Conservation (phyloP, 2,329 filamentous ascomycete species). For the Aspergillus fijiensis region DNA sequence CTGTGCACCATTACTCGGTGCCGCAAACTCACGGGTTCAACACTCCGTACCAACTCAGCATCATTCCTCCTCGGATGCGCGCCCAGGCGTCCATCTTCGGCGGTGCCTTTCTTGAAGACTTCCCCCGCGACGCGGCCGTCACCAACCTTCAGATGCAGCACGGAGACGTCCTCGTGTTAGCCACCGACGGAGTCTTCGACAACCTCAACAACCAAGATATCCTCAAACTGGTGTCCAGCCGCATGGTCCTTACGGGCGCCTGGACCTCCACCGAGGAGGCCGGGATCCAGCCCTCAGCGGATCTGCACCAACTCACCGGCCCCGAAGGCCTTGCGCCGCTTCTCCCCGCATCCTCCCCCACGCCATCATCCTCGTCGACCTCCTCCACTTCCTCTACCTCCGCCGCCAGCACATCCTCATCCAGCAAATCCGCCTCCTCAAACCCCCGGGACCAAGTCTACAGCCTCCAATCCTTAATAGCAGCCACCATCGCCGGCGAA, state of each 20-base stretch:
- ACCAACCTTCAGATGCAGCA: conserved; percentile 75
- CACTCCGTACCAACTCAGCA: conserved; percentile 89
- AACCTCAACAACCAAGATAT: conserved; percentile 92
- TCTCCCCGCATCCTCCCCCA: conserved; percentile 14
- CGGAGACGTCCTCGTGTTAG: conserved; percentile 90
- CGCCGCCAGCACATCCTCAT: conserved; percentile 2
- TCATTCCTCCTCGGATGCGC: conserved; percentile 77
- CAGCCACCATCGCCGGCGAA: conserved; percentile 73
- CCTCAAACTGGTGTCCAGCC: conserved; percentile 71
- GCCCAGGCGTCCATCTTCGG: conserved; percentile 81
- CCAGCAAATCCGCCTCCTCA: conserved; percentile 13
- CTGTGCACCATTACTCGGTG: conserved; percentile 76
- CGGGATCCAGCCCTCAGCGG: conserved; percentile 63
- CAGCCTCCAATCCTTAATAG: conserved; percentile 75
- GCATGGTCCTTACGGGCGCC: conserved; percentile 72
- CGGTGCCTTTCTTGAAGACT: conserved; percentile 75
- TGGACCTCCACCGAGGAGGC: conserved; percentile 65
- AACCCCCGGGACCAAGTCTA: conserved; percentile 27
- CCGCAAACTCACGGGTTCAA: conserved; percentile 97
- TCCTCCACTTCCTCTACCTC: not conserved
- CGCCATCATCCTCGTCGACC: not conserved
- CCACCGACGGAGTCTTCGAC: conserved; percentile 93
- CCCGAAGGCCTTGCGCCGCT: conserved; percentile 43
- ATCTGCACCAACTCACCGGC: conserved; percentile 56
- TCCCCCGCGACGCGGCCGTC: conserved; percentile 79